Conservation (phyloP, 805 yeast genomes). For the Spathaspora gorwiae region DNA sequence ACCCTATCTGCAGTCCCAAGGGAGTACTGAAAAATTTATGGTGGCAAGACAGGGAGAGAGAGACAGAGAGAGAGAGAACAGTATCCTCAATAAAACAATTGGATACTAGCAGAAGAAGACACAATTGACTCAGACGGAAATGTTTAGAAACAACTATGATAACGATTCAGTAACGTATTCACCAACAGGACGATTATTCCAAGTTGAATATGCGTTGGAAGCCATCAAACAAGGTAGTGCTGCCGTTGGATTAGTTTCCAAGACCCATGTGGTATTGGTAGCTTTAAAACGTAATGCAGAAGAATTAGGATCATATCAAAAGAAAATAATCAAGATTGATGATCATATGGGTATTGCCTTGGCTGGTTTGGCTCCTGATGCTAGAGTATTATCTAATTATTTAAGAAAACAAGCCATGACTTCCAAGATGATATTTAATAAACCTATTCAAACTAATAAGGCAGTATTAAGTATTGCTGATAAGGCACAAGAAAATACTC, state of each 20-base stretch:
- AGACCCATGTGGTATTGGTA: conserved; percentile 83
- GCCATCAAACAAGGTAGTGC: conserved; percentile 98
- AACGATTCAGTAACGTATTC: conserved; percentile 98
- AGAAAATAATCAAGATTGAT: conserved; percentile 87
- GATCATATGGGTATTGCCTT: conserved; percentile 91
- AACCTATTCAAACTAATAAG: conserved; percentile 76
- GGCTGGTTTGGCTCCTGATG: conserved; percentile 98
- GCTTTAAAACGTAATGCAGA: conserved; percentile 96
- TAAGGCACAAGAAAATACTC: conserved; percentile 96
- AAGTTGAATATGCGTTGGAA: conserved; percentile 83
- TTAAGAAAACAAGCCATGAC: conserved; percentile 89
- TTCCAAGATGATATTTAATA: conserved; percentile 76
- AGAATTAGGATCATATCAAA: conserved; percentile 94
- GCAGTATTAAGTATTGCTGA: conserved; percentile 88
- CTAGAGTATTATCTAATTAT: conserved; percentile 85
- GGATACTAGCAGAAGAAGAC: too few species aligned
- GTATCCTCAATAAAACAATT: too few species aligned
- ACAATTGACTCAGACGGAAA: conserved; percentile 3
- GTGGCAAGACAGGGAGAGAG: too few species aligned
- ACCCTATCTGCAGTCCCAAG: too few species aligned
- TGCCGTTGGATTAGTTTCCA: conserved; percentile 88
- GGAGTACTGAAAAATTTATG: too few species aligned
- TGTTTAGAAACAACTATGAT: conserved; percentile 97
- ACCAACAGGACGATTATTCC: conserved; percentile 89
- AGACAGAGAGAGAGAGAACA: too few species aligned